These are phyloP conservation scores for Lachnellula subtilissima DNA, from an alignment of 2,329 filamentous ascomycete genomes.

Conservation along the genomic window DNA sequence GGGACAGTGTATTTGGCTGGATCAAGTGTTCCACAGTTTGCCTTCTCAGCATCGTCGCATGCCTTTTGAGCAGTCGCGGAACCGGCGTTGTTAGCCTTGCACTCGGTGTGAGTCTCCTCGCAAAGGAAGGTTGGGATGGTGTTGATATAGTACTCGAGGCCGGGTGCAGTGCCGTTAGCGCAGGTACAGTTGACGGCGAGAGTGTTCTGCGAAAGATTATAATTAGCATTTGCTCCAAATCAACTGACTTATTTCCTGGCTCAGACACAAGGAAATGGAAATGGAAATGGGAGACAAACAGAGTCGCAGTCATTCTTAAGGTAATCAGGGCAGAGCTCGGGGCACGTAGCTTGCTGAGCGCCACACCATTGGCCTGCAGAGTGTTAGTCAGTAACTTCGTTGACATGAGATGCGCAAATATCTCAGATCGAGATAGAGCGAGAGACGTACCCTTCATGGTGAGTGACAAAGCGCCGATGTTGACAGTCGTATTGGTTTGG, in stretches of 20 bases:
- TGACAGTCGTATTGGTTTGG: constrained; percentile 24
- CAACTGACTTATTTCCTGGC: neutral
- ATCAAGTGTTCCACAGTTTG: constrained; percentile 45
- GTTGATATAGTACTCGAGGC: constrained; percentile 50
- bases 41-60: constrained; percentile 40
- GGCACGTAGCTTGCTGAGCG: constrained; percentile 55
- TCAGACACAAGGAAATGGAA: neutral
- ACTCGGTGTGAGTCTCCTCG: constrained; percentile 45
- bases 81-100: constrained; percentile 41
- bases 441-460: constrained; percentile 21
- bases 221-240: constrained; percentile 7
- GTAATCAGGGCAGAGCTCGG: constrained; percentile 49
- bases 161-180: constrained; percentile 47
- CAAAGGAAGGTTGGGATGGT: constrained; percentile 59
- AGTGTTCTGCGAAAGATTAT: constrained; percentile 33
- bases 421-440: neutral
- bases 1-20: constrained; percentile 28
- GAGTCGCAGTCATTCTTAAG: constrained; percentile 50
- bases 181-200: constrained; percentile 56
- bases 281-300: constrained; percentile 33
- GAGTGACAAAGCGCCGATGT: constrained; percentile 15
- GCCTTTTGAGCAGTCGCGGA: constrained; percentile 40
- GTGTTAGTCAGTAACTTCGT: constrained; percentile 12
- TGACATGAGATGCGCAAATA: neutral
- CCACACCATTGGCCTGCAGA: constrained; percentile 50